These are phyloP conservation scores for Ascochyta clinopodiicola DNA, from an alignment of 2,329 filamentous ascomycete species.

Conservation along the genomic window DNA sequence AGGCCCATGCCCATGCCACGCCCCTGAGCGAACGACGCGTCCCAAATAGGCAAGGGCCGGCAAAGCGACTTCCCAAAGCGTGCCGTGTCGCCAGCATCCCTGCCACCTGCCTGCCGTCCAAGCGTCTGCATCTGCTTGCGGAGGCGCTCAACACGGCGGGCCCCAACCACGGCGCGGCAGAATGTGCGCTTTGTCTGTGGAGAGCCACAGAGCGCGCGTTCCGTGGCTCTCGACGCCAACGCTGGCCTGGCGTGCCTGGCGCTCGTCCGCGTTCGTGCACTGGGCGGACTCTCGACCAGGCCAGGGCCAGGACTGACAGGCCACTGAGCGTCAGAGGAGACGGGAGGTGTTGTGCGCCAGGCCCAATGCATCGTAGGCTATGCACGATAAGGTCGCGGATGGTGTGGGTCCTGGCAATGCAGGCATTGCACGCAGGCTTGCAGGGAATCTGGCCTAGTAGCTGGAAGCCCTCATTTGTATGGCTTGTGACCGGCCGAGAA, in stretches of 20 bases:
- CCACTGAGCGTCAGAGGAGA: conserved; percentile 18
- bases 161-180: not conserved
- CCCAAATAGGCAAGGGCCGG: conserved; percentile 23
- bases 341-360: conserved; percentile 28
- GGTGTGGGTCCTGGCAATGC: conserved; percentile 18
- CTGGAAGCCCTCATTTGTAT: conserved; percentile 13
- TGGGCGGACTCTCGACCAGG: conserved; percentile 16
- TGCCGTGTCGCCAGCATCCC: conserved; percentile 21
- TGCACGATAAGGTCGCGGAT: conserved; percentile 34
- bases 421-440: conserved; percentile 1
- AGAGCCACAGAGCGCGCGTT: not conserved
- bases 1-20: conserved; percentile 20
- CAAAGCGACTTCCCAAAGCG: conserved; percentile 27
- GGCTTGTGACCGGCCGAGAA: conserved; percentile 20
- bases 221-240: conserved; percentile 1
- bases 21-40: conserved; percentile 1
- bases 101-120: conserved; percentile 1
- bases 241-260: conserved; percentile 15
- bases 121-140: conserved; percentile 5
- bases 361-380: conserved; percentile 12
- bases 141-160: not conserved
- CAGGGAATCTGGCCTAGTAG: conserved; percentile 28
- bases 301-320: conserved; percentile 7
- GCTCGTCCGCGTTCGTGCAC: conserved; percentile 17
- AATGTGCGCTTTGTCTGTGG: conserved; percentile 5